Evolutionary conservation across 208 protist species (phyloP).

Genomic region (Acanthamoeba divionensis): DNA sequence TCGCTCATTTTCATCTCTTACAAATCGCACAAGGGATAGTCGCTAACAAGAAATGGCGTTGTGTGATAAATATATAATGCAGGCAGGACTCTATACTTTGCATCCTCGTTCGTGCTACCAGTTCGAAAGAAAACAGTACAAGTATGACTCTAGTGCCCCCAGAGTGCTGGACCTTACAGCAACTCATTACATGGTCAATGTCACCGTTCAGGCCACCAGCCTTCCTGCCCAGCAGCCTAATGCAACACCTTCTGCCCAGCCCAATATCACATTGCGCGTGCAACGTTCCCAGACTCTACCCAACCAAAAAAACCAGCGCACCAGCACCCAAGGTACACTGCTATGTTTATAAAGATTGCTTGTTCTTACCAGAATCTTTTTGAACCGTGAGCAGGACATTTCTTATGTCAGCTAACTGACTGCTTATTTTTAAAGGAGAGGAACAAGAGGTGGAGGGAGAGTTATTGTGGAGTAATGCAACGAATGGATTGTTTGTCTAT

Average conservation of each 20-base stretch:
- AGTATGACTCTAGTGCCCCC: slow-evolving; percentile 16
- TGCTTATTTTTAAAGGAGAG: no score
- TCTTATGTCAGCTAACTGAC: no score
- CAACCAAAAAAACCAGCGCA: background rate
- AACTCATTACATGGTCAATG: slow-evolving; percentile 40
- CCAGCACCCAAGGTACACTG: background rate
- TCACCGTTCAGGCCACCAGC: background rate
- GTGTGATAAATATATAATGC: background rate
- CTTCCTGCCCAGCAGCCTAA: background rate
- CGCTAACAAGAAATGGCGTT: background rate
- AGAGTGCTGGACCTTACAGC: slow-evolving; percentile 31
- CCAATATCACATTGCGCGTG: background rate
- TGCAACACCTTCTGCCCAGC: no score
- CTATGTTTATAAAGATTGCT: background rate
- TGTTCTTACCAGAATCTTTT: background rate
- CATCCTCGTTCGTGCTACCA: slow-evolving; percentile 21
- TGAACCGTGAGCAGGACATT: no score
- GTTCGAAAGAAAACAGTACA: slow-evolving; percentile 34
- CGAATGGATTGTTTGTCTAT: no score
- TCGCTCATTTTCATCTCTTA: background rate
- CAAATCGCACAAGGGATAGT: background rate
- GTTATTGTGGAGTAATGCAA: no score
- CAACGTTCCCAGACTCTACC: background rate
- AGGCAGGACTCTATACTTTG: slow-evolving; percentile 39
- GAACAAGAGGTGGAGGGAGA: no score